Percentiles rank a stretch among this genome's conserved stretches.
These are phyloP conservation scores for Pichia sp. DNA, from an alignment of 1,139 yeast genomes.

Conservation along the genomic window DNA sequence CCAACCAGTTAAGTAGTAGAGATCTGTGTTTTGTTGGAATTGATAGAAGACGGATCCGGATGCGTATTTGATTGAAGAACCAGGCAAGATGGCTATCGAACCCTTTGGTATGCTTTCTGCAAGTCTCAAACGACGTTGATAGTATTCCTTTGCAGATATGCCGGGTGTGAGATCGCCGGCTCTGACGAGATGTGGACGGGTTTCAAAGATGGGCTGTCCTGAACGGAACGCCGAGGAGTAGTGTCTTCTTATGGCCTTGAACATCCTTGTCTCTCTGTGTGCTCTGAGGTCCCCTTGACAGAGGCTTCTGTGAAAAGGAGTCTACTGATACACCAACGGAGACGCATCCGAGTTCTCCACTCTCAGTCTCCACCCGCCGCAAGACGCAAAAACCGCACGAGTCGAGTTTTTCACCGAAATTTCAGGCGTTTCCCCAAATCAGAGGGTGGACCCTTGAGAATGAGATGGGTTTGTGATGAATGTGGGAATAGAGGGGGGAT, in stretches of 20 bases:
- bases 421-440: too few relatives aligned
- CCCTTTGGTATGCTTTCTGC: slow-evolving; percentile 57
- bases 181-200: slow-evolving; percentile 71
- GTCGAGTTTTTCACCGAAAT: too few relatives aligned
- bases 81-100: slow-evolving; percentile 73
- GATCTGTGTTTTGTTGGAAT: slow-evolving; percentile 89
- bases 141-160: slow-evolving; percentile 80
- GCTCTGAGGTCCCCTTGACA: not conserved
- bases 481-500: too few relatives aligned
- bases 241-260: slow-evolving; percentile 1
- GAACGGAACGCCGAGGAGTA: slow-evolving; percentile 31
- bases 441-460: too few relatives aligned
- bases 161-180: slow-evolving; percentile 89
- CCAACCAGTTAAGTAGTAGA: slow-evolving; percentile 89
- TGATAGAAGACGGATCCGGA: slow-evolving; percentile 90
- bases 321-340: too few relatives aligned
- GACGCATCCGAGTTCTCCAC: too few relatives aligned
- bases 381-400: too few relatives aligned
- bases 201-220: slow-evolving; percentile 89
- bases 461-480: too few relatives aligned
- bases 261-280: not conserved
- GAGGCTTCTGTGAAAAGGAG: too few relatives aligned
- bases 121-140: slow-evolving; percentile 59
- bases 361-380: too few relatives aligned
- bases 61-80: slow-evolving; percentile 70